Base-by-base conservation (phyloP, 2,329 filamentous ascomycete species). In the Metarhizium humberi region DNA sequence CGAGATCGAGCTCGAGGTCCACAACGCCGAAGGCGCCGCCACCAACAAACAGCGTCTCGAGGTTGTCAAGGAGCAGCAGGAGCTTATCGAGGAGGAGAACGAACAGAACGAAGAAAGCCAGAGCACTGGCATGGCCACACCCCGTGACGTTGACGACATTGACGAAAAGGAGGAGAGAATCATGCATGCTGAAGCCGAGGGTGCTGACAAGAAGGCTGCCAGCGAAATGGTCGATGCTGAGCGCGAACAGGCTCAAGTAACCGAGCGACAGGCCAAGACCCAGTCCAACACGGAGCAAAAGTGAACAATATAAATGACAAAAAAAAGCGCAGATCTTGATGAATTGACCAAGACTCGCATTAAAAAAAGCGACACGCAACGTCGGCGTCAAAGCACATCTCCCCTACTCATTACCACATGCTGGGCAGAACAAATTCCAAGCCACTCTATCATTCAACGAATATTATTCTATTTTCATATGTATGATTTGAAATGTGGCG, bases 11-110 rank as follows among this genome's bases (percentile, higher is more conserved):
- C 87, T 99, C 36, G 94, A 99, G 75, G 91, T 99, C 10, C 90
- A 96, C 79, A 95, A 87, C 58, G 92, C 92, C 51, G 94, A 99
- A 75, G 94, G 94, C 58, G 92, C 92, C 11, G 94, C 94, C 29
- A 99, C 94, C 61, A 99, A 99, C 82, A 96, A 95, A 81, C 94
- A 97, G 78, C 88, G 94, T 70, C 87, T 99, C 46, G 94, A 99
- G 77, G 94, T 99, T 16, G 81, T 99, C 68, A 95, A 91, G 81
- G 94, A 99, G 77, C 94, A 99, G 77, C 89, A 99, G 71, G 94
- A 96, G 70, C 84, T 99, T 59, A 99, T 99, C 56, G 87, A 96
- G 60, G 94, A 99, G 69, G 94, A 99, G 78, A 95, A 92, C 60
- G 83, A 94, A 76, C 92, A 99, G 75, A 88, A 89, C 66, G 82